Evolutionary conservation across 2,329 filamentous ascomycete species (phyloP).

Genomic region (Phialophora macrospora): DNA sequence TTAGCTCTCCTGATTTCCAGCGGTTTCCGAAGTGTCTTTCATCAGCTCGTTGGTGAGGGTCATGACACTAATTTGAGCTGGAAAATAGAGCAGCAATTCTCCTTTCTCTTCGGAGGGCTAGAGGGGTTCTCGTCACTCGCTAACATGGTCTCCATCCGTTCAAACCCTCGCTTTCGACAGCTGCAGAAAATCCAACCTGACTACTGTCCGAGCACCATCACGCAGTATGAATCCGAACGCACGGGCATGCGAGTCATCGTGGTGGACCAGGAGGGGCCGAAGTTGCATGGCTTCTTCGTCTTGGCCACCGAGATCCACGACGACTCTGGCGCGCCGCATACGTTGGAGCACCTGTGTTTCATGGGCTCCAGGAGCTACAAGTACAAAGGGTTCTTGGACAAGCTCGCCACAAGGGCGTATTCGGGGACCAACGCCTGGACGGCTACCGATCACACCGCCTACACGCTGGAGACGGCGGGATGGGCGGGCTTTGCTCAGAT

Average conservation of each 20-base stretch:
- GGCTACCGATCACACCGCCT: constrained; percentile 92
- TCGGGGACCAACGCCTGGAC: constrained; percentile 97
- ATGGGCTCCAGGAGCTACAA: constrained; percentile 92
- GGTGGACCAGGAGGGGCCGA: constrained; percentile 91
- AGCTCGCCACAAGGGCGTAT: constrained; percentile 89
- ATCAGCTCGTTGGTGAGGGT: not conserved
- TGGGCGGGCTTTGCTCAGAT: constrained; percentile 98
- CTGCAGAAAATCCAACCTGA: constrained; percentile 86
- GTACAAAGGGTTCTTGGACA: constrained; percentile 94
- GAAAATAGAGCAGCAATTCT: constrained; percentile 12
- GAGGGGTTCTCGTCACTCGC: not conserved
- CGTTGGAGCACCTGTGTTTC: constrained; percentile 80
- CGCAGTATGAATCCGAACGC: constrained; percentile 92
- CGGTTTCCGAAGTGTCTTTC: not conserved
- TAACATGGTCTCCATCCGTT: constrained; percentile 26
- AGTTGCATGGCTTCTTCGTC: constrained; percentile 91
- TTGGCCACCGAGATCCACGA: constrained; percentile 97
- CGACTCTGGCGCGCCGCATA: constrained; percentile 90
- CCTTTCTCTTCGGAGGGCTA: not conserved
- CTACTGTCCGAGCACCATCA: constrained; percentile 85
- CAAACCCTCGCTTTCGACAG: constrained; percentile 67
- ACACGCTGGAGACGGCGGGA: constrained; percentile 91
- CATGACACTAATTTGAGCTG: constrained; percentile 17
- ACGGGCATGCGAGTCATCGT: constrained; percentile 95
- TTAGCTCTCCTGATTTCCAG: constrained; percentile 4